Conservation (phyloP, 129 eudicot genomes). For the Flaveria linearis region DNA sequence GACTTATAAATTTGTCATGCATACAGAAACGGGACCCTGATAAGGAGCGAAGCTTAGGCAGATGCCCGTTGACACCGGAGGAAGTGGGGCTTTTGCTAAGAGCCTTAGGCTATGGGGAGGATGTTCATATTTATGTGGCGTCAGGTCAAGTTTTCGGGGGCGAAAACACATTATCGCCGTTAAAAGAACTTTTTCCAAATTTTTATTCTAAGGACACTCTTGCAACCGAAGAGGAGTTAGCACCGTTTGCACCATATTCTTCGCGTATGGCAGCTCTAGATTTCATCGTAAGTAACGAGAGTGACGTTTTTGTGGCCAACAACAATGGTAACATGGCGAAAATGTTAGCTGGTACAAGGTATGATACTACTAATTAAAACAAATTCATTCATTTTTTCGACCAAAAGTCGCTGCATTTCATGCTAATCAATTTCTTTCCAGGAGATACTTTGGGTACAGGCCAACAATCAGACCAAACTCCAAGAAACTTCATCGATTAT, state of each 20-base stretch:
- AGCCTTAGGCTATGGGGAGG: slow-evolving; percentile 65
- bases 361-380: background rate
- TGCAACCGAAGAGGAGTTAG: slow-evolving; percentile 57
- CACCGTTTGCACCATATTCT: slow-evolving; percentile 55
- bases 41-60: slow-evolving; percentile 62
- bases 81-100: slow-evolving; percentile 79
- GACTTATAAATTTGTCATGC: background rate
- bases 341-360: slow-evolving; percentile 78
- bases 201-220: slow-evolving; percentile 56
- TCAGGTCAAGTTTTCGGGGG: slow-evolving; percentile 76
- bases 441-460: slow-evolving; percentile 81
- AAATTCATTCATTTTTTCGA: background rate
- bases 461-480: slow-evolving; percentile 74
- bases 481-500: slow-evolving; percentile 52
- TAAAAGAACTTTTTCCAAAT: slow-evolving; percentile 63
- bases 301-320: slow-evolving; percentile 71
- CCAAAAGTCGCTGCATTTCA: background rate
- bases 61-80: slow-evolving; percentile 68
- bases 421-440: slow-evolving; percentile 15
- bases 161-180: slow-evolving; percentile 56
- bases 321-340: slow-evolving; percentile 92
- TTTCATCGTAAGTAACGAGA: slow-evolving; percentile 60
- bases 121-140: slow-evolving; percentile 70
- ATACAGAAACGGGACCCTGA: slow-evolving; percentile 55
- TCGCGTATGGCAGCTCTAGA: slow-evolving; percentile 75